phyloP scores from a whole-genome alignment of 1,139 yeast genomes.

The Yamadazyma atmosphaerica region DNA sequence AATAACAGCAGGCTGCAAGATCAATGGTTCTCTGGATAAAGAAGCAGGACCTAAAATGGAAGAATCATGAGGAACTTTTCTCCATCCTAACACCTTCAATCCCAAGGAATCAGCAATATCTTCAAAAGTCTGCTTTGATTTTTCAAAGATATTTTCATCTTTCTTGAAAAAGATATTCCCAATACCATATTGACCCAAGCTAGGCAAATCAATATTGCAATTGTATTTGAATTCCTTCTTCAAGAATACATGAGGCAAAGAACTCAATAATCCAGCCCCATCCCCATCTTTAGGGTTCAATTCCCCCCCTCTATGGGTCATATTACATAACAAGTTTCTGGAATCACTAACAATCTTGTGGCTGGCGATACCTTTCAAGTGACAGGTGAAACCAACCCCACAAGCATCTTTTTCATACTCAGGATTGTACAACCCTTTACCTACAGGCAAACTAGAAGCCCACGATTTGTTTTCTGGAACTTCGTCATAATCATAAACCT shows the following conservation, averaged over 20 bases:
- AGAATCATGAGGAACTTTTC: conserved; percentile 93
- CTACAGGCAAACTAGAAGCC: conserved; percentile 87
- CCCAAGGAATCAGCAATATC: conserved; percentile 75
- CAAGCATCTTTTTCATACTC: conserved; percentile 95
- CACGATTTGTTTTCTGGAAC: conserved; percentile 80
- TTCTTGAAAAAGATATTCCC: conserved; percentile 93
- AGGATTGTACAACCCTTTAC: conserved; percentile 91
- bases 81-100: conserved; percentile 88
- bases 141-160: conserved; percentile 63
- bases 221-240: conserved; percentile 76
- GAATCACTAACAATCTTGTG: conserved; percentile 96
- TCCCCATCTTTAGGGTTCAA: conserved; percentile 97
- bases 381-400: conserved; percentile 98
- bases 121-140: conserved; percentile 77
- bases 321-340: conserved; percentile 81
- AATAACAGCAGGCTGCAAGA: conserved; percentile 86
- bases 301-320: conserved; percentile 99
- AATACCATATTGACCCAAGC: conserved; percentile 85
- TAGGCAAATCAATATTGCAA: conserved; percentile 62
- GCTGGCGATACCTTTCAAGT: conserved; percentile 82
- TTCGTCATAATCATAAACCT: conserved; percentile 68
- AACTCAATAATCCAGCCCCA: conserved; percentile 96
- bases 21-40: conserved; percentile 85
- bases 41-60: conserved; percentile 95
- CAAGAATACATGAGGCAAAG: conserved; percentile 88